These are phyloP conservation scores for Lipomyces starkeyi DNA, from an alignment of 805 yeast species.

Conservation along the genomic window DNA sequence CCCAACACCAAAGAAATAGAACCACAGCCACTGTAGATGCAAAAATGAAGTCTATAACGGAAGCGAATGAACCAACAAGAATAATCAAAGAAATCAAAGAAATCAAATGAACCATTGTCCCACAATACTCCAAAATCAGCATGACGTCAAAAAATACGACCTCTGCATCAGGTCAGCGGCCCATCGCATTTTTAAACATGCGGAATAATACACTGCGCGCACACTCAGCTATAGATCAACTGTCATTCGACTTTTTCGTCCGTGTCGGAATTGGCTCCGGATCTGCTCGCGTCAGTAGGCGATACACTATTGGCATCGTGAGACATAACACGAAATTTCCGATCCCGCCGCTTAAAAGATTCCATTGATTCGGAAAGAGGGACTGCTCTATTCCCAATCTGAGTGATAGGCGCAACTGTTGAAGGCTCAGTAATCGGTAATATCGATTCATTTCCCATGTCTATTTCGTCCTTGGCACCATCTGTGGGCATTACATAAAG, in stretches of 20 bases:
- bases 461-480: conserved; percentile 45
- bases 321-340: neutral
- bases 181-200: neutral
- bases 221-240: neutral
- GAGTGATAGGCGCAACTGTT: neutral
- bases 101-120: neutral
- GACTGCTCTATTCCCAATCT: conserved; percentile 2
- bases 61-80: neutral
- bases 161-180: neutral
- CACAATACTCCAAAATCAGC: neutral
- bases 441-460: conserved; percentile 20
- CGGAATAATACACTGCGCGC: neutral
- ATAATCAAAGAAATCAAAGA: neutral
- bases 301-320: conserved; percentile 1
- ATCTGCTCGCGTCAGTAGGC: neutral
- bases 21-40: conserved; percentile 11
- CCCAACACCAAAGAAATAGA: neutral
- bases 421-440: conserved; percentile 18
- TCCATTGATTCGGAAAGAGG: conserved; percentile 14
- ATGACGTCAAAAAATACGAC: neutral
- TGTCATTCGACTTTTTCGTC: neutral
- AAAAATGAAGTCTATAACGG: neutral
- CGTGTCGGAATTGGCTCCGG: conserved; percentile 1
- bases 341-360: conserved; percentile 16
- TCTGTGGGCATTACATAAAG: conserved; percentile 56